These are phyloP conservation scores for Metschnikowia koreensis DNA, from an alignment of 805 yeast species.

Conservation along the genomic window DNA sequence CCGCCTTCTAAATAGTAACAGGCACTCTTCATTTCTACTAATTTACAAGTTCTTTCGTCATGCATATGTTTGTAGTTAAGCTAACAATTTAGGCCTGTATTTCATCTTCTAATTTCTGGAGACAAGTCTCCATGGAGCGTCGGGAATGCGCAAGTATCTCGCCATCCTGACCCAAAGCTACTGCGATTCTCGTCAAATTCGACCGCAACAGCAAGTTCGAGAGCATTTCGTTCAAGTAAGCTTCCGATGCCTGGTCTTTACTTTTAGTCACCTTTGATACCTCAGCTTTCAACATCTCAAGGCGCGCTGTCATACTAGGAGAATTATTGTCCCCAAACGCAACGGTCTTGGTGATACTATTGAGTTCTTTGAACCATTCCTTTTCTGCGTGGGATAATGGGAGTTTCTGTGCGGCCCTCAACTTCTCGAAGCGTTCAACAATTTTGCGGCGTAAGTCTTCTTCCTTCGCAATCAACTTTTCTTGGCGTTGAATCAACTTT, in stretches of 20 bases:
- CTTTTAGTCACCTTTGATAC: slow-evolving; percentile 4
- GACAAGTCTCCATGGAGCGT: slow-evolving; percentile 13
- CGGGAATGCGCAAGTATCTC: slow-evolving; percentile 18
- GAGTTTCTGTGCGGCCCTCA: slow-evolving; percentile 21
- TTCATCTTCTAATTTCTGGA: slow-evolving; percentile 5
- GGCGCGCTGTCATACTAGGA: slow-evolving; percentile 10
- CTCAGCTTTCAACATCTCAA: slow-evolving; percentile 11
- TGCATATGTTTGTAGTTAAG: no score
- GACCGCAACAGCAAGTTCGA: slow-evolving; percentile 10
- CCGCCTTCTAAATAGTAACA: not conserved
- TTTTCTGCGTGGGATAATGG: slow-evolving; percentile 37
- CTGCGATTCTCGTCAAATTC: slow-evolving; percentile 10
- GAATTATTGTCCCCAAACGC: slow-evolving; percentile 6
- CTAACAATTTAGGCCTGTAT: not conserved
- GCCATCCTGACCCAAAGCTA: slow-evolving; percentile 23
- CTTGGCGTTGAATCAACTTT: slow-evolving; percentile 22
- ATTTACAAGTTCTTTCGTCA: not conserved
- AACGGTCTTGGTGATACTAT: slow-evolving; percentile 20
- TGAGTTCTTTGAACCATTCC: slow-evolving; percentile 38
- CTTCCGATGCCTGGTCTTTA: slow-evolving; percentile 1
- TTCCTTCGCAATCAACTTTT: slow-evolving; percentile 20
- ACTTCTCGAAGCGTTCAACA: slow-evolving; percentile 22
- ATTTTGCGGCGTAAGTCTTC: slow-evolving; percentile 23
- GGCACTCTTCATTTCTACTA: not conserved
- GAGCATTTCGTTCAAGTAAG: slow-evolving; percentile 7